phyloP scores from a whole-genome alignment of 768 basidiomycete genomes.

The Tulasnella sp. region DNA sequence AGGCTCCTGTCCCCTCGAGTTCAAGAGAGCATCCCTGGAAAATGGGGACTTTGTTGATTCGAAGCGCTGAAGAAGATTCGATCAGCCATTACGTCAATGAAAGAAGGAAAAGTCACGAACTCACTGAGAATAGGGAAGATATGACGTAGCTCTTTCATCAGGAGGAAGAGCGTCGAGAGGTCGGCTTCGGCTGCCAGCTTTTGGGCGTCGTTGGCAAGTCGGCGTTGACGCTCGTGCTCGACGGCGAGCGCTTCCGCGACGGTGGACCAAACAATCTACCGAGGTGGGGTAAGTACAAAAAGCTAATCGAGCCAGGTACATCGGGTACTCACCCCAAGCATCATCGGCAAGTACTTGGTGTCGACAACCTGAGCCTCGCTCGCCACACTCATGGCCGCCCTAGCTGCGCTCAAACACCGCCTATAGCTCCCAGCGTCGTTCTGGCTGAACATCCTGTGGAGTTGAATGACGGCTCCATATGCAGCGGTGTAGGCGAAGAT shows the following conservation, averaged over 20 bases:
- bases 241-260: constrained; percentile 11
- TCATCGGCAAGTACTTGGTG: neutral
- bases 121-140: constrained; percentile 10
- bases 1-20: neutral
- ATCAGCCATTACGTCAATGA: neutral
- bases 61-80: constrained; percentile 1
- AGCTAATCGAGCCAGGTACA: neutral
- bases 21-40: constrained; percentile 9
- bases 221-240: constrained; percentile 8
- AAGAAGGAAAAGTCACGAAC: neutral
- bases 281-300: neutral
- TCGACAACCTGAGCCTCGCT: neutral
- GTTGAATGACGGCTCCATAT: constrained; percentile 4
- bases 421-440: constrained; percentile 8
- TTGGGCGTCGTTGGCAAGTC: neutral
- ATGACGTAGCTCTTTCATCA: neutral
- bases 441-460: constrained; percentile 3
- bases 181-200: constrained; percentile 1
- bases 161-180: neutral
- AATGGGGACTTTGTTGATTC: constrained; percentile 12
- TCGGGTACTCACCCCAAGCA: neutral
- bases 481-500: constrained; percentile 6
- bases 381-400: neutral
- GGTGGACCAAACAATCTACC: constrained; percentile 6
- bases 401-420: constrained; percentile 2